Percentiles rank a stretch among this genome's conserved stretches.
Evolutionary conservation across 805 yeast genomes (phyloP).

Genomic region (Myxozyma geophila): DNA sequence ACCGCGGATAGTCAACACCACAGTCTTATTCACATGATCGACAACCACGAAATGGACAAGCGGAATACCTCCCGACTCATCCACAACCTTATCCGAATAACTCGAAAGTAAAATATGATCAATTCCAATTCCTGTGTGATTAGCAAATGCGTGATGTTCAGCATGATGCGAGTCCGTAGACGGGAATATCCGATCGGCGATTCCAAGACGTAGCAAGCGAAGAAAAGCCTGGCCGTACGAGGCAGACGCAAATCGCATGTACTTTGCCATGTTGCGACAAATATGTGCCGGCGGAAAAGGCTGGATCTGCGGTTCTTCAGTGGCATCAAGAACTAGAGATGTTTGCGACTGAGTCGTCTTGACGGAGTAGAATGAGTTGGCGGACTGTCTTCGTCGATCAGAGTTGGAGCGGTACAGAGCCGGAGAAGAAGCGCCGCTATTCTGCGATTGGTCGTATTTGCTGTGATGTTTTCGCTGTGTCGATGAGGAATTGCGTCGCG

Average conservation of each 20-base stretch:
- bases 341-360: slow-evolving; percentile 34
- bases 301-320: slow-evolving; percentile 34
- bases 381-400: slow-evolving; percentile 21
- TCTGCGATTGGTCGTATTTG: slow-evolving; percentile 1
- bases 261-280: slow-evolving; percentile 42
- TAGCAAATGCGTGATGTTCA: slow-evolving; percentile 45
- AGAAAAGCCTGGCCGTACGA: slow-evolving; percentile 46
- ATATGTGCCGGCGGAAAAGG: slow-evolving; percentile 41
- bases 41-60: slow-evolving; percentile 44
- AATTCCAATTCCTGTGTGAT: slow-evolving; percentile 41
- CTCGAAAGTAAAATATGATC: slow-evolving; percentile 44
- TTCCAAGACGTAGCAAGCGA: slow-evolving; percentile 42
- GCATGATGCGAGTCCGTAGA: slow-evolving; percentile 40
- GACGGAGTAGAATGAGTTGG: slow-evolving; percentile 23
- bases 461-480: slow-evolving; percentile 2
- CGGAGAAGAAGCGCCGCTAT: slow-evolving; percentile 1
- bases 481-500: slow-evolving; percentile 21
- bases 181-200: slow-evolving; percentile 37
- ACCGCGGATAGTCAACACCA: slow-evolving; percentile 45
- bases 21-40: slow-evolving; percentile 43
- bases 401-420: neutral
- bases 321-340: slow-evolving; percentile 31
- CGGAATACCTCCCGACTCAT: slow-evolving; percentile 42
- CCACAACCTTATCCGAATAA: slow-evolving; percentile 39
- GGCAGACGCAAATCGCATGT: slow-evolving; percentile 44